A percentile compares a stretch with the other conserved stretches of the same genome.
These are phyloP conservation scores for Penicillium paxilli DNA, from an alignment of 495 filamentous ascomycete genomes.

Conservation along the genomic window DNA sequence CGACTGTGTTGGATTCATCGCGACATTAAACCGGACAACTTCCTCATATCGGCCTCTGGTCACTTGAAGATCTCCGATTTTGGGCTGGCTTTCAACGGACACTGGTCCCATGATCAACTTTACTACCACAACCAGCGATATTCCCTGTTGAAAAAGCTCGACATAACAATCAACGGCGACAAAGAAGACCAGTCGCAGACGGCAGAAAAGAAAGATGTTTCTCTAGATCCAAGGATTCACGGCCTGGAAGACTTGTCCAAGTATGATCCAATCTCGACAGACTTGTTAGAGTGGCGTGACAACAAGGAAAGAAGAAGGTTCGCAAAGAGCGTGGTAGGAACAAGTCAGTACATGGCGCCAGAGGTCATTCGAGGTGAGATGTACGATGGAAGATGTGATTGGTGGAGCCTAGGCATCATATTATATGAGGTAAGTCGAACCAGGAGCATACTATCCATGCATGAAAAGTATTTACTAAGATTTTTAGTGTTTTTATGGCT, in stretches of 20 bases:
- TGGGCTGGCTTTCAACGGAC: constrained; percentile 89
- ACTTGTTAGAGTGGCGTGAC: constrained; percentile 76
- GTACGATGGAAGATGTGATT: constrained; percentile 93
- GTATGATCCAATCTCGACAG: constrained; percentile 17
- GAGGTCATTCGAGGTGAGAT: constrained; percentile 80
- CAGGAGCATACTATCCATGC: not conserved
- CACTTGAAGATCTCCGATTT: constrained; percentile 97
- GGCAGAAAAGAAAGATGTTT: constrained; percentile 29
- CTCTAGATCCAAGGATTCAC: not conserved
- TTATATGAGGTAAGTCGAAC: constrained; percentile 67
- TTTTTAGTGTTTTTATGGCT: constrained; percentile 77
- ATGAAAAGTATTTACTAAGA: not conserved
- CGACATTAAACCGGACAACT: constrained; percentile 96
- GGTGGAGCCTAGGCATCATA: constrained; percentile 94
- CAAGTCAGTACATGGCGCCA: constrained; percentile 96
- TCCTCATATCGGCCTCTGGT: constrained; percentile 81
- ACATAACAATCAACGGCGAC: constrained; percentile 75
- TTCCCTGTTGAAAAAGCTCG: constrained; percentile 70
- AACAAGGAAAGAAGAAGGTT: constrained; percentile 68
- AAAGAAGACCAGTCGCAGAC: constrained; percentile 59
- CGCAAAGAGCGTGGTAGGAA: constrained; percentile 88
- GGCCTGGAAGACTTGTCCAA: constrained; percentile 8
- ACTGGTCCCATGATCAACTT: constrained; percentile 85
- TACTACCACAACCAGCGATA: constrained; percentile 85
- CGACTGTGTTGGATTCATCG: constrained; percentile 86